Conservation (phyloP, 208 protist genomes). For the Leishmania major region DNA sequence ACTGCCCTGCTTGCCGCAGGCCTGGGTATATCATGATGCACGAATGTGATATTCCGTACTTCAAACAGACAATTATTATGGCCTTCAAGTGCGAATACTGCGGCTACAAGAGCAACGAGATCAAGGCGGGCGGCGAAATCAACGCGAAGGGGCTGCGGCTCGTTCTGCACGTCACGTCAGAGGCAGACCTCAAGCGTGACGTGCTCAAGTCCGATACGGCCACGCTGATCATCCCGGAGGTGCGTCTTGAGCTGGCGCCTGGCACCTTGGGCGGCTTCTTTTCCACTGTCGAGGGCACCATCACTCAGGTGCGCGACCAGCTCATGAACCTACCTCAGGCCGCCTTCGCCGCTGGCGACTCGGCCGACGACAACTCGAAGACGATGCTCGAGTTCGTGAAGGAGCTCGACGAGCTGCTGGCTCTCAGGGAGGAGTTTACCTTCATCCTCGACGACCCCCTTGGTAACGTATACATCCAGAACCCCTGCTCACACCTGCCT, state of each 20-base stretch:
- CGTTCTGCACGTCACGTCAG: constrained; percentile 67
- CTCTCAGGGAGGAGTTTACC: constrained; percentile 81
- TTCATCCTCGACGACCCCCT: constrained; percentile 94
- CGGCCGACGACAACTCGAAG: constrained; percentile 61
- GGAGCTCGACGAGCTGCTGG: constrained; percentile 74
- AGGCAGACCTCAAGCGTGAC: constrained; percentile 92
- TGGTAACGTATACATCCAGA: constrained; percentile 93
- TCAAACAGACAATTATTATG: constrained; percentile 96
- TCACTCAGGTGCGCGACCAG: constrained; percentile 88
- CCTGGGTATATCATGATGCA: constrained; percentile 81
- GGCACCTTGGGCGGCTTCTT: constrained; percentile 95
- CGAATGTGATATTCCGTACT: constrained; percentile 93
- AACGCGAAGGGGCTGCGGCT: constrained; percentile 70
- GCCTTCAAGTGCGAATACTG: constrained; percentile 93
- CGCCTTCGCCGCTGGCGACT: constrained; percentile 76
- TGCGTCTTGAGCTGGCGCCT: constrained; percentile 83
- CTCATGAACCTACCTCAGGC: constrained; percentile 82
- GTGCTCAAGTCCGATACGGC: constrained; percentile 95
- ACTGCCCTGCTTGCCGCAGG: constrained; percentile 79
- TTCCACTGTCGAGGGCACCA: constrained; percentile 93
- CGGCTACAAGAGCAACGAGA: constrained; percentile 94
- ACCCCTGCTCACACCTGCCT: constrained; percentile 85
- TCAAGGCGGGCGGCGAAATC: constrained; percentile 93
- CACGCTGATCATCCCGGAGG: constrained; percentile 85
- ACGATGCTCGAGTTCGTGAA: constrained; percentile 81